Evolutionary conservation across 441 rosid species (phyloP).

Genomic region (Adansonia gregorii): DNA sequence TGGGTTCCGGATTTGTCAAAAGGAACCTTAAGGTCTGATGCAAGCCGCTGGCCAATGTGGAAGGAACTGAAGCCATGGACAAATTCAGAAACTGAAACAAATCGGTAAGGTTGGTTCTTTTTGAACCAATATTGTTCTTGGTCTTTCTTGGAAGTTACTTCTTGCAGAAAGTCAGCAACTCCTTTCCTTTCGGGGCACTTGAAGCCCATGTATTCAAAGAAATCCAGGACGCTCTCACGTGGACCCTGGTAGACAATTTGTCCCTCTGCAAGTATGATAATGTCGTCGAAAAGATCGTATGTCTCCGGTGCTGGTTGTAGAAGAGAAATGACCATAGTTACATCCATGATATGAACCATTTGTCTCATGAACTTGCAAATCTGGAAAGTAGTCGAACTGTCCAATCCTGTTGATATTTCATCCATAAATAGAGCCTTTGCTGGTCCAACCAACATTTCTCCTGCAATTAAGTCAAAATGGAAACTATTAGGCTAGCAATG

Average conservation of each 20-base stretch:
- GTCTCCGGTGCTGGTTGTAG: slow-evolving; percentile 17
- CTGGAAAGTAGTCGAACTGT: slow-evolving; percentile 21
- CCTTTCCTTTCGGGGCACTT: slow-evolving; percentile 76
- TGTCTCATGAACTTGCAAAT: slow-evolving; percentile 22
- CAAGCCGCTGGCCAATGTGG: slow-evolving; percentile 50
- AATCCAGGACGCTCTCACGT: slow-evolving; percentile 55
- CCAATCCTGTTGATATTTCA: slow-evolving; percentile 23
- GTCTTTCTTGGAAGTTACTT: slow-evolving; percentile 71
- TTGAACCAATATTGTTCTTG: slow-evolving; percentile 73
- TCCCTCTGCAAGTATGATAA: slow-evolving; percentile 36
- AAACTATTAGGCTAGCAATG: slow-evolving; percentile 24
- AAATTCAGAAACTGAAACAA: slow-evolving; percentile 47
- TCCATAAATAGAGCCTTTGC: slow-evolving; percentile 18
- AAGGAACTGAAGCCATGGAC: slow-evolving; percentile 52
- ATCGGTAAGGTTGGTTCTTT: slow-evolving; percentile 51
- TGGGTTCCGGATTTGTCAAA: slow-evolving; percentile 55
- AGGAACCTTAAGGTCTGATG: slow-evolving; percentile 49
- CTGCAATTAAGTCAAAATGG: slow-evolving; percentile 43
- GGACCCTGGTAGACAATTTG: slow-evolving; percentile 68
- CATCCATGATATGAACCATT: slow-evolving; percentile 23
- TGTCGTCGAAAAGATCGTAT: slow-evolving; percentile 8
- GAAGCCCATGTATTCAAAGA: slow-evolving; percentile 65
- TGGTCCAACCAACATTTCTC: slow-evolving; percentile 96
- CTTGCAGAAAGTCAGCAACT: slow-evolving; percentile 75
- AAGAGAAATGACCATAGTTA: slow-evolving; percentile 20